Conservation (phyloP, 345 rosid species). For the Eucalyptus marginata region DNA sequence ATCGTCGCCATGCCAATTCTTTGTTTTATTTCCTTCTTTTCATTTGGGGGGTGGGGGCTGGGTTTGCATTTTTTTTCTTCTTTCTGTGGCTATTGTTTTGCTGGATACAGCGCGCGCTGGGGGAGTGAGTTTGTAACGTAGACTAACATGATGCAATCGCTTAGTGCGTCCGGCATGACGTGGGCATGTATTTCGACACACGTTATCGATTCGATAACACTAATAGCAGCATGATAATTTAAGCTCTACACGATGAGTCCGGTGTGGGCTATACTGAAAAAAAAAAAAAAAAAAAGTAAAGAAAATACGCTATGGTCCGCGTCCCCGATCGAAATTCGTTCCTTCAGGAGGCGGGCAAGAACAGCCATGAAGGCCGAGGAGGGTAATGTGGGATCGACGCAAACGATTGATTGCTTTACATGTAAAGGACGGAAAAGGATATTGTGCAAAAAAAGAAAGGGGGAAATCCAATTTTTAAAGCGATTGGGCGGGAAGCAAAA, state of each 20-base stretch:
- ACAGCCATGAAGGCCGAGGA: background rate
- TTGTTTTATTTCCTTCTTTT: background rate
- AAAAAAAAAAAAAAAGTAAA: accelerated
- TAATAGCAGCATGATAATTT: background rate
- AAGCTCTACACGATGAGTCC: background rate
- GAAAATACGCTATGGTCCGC: accelerated
- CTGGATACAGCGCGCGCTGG: background rate
- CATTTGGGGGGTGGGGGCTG: no score
- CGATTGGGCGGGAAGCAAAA: background rate
- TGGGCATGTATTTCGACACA: background rate
- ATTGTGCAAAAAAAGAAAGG: background rate
- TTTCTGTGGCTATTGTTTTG: background rate
- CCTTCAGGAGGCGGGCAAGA: no score
- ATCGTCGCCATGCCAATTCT: background rate
- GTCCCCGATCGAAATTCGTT: background rate
- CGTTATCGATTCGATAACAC: background rate
- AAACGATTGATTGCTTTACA: background rate
- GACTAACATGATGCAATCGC: background rate
- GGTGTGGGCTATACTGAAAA: background rate
- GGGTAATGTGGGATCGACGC: background rate
- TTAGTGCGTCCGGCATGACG: background rate
- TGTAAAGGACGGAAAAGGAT: background rate
- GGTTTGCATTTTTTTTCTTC: background rate
- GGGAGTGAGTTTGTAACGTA: background rate
- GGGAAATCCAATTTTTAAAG: background rate